Evolutionary conservation across 2,329 filamentous ascomycete species (phyloP).

Genomic region (Aspergillus fijiensis): DNA sequence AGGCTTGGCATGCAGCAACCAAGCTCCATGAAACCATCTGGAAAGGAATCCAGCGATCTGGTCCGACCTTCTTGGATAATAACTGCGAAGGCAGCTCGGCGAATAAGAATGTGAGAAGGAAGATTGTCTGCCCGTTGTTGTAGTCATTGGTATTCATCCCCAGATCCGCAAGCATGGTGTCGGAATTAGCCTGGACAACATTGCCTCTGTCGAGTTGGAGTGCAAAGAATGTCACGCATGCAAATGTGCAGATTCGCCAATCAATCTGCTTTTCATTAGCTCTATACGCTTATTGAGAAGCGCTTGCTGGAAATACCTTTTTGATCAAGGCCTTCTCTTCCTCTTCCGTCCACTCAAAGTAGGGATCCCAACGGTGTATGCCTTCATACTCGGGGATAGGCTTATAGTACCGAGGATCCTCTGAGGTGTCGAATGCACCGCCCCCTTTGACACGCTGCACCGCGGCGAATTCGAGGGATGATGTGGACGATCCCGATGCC

Average conservation of each 20-base stretch:
- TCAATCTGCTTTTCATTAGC: slow-evolving; percentile 38
- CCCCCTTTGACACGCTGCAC: slow-evolving; percentile 18
- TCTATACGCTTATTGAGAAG: background rate
- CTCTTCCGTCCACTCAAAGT: slow-evolving; percentile 45
- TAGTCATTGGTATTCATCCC: slow-evolving; percentile 52
- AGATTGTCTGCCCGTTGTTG: slow-evolving; percentile 45
- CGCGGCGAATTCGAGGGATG: slow-evolving; percentile 9
- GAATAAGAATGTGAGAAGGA: slow-evolving; percentile 37
- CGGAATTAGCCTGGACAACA: slow-evolving; percentile 59
- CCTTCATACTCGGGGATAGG: slow-evolving; percentile 48
- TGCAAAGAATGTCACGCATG: slow-evolving; percentile 62
- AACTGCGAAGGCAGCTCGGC: slow-evolving; percentile 63
- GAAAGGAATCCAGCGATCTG: slow-evolving; percentile 60
- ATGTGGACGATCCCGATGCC: slow-evolving; percentile 17
- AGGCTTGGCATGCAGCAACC: slow-evolving; percentile 53
- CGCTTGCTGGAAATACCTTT: slow-evolving; percentile 30
- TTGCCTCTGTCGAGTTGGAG: slow-evolving; percentile 65
- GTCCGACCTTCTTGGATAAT: slow-evolving; percentile 58
- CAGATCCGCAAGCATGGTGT: slow-evolving; percentile 56
- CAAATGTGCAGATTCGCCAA: slow-evolving; percentile 42
- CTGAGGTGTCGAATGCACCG: slow-evolving; percentile 36
- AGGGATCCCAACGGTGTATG: slow-evolving; percentile 50
- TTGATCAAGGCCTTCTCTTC: slow-evolving; percentile 44
- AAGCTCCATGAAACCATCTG: slow-evolving; percentile 59
- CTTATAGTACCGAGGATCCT: slow-evolving; percentile 39